Evolutionary conservation across 2,329 filamentous ascomycete genomes (phyloP), one percentile per base, ranked within the genome.

Genomic region (Ilyonectria mors-panacis): DNA sequence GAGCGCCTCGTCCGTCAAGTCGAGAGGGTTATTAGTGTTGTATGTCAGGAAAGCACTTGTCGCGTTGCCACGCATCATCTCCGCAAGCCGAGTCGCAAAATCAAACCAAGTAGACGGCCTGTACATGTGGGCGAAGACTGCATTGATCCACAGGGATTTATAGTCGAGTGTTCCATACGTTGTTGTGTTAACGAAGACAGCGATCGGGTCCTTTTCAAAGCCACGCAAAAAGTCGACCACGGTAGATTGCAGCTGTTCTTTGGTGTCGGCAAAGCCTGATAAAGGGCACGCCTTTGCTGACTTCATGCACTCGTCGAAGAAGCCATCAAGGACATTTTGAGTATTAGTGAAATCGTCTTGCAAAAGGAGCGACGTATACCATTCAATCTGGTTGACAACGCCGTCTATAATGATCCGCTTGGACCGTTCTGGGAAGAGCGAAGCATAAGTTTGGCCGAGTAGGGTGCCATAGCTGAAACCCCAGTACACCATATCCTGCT

Each of bases 281-380:
- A 87, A 70, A 1, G 82, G 75, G 65, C 85, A 88, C n/a, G 77
- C 78, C 6, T 81, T 69, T 3, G 85, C 85, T 1, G 86, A 86
- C 51, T 78, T 78, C 59, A 78, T 63, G 61, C 80, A 82, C 59
- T 81, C 78, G 4, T 79, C 76, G 10, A 80, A 70, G 19, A 81
- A 79, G 0, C 78, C 80, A 9, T 74, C 66, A 12, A 82, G 60
- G 2, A 77, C 73, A 4, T 75, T 70, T 30, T 78, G 70, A 1
- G 78, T 77, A 54, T 81, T 78, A 5, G 62, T 57, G 3, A 78
- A 76, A 21, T 79, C 75, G 15, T 78, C 74, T 13, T 76, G 76
- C 8, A 65, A 42, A 7, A 79, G 67, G 3, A 62, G 66, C 1
- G 68, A 61, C 9, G 71, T 64, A 51, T 81, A 82, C 77, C 80